A percentile compares a stretch with the other conserved stretches of the same genome.
Evolutionary conservation across 23 red algal species (phyloP).

Genomic region (Gracilaria vermiculophylla): DNA sequence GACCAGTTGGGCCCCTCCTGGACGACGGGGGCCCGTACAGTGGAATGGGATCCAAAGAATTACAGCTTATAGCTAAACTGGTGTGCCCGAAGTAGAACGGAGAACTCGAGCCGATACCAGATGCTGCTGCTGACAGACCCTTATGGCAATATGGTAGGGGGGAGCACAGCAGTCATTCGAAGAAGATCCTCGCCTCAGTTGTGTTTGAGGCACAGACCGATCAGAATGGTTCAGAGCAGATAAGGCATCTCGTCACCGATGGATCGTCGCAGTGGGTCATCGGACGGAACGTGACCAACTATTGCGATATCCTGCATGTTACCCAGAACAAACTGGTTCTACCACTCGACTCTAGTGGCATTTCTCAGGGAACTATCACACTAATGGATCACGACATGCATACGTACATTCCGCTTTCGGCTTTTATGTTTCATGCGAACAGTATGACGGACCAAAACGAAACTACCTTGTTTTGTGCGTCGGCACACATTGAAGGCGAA

Average conservation of each 20-base stretch:
- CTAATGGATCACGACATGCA: slow-evolving; percentile 34
- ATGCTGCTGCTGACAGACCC: background rate
- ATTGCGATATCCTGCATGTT: slow-evolving; percentile 1
- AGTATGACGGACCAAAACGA: background rate
- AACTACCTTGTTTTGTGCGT: background rate
- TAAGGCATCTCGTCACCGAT: background rate
- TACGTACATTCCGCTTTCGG: background rate
- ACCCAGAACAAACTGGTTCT: background rate
- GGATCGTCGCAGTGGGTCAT: slow-evolving; percentile 18
- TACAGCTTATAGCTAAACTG: background rate
- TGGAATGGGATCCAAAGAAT: slow-evolving; percentile 13
- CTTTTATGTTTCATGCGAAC: background rate
- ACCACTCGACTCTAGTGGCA: background rate
- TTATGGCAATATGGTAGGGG: slow-evolving; percentile 53
- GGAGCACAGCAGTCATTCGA: slow-evolving; percentile 19
- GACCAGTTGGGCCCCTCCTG: background rate
- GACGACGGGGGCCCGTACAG: slow-evolving; percentile 42
- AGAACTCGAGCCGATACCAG: background rate
- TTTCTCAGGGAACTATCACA: background rate
- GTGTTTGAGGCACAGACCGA: background rate
- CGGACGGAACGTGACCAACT: background rate
- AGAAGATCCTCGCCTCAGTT: background rate
- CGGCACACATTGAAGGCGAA: background rate
- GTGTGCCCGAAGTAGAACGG: slow-evolving; percentile 3
- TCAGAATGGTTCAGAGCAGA: background rate